phyloP scores from a whole-genome alignment of 106 monocot species.

The Gastrodia elata region DNA sequence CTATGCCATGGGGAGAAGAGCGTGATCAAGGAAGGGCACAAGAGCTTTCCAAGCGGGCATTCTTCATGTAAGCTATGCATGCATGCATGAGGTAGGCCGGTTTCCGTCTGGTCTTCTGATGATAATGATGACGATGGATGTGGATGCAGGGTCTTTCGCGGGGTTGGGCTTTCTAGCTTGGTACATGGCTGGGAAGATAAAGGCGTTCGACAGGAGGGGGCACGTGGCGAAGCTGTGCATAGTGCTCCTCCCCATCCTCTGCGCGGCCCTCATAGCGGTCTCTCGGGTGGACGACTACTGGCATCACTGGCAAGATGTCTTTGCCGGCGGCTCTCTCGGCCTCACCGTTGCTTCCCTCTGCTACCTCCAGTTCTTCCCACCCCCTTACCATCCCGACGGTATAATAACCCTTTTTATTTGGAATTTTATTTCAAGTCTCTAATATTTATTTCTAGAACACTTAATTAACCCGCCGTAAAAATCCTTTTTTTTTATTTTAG shows the following conservation, averaged over 20 bases:
- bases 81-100: no score
- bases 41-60: slow-evolving; percentile 51
- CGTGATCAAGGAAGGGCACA: slow-evolving; percentile 44
- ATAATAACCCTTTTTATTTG: slow-evolving; percentile 8
- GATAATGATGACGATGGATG: neutral
- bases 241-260: slow-evolving; percentile 50
- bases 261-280: slow-evolving; percentile 46
- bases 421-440: neutral
- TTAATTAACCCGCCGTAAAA: no score
- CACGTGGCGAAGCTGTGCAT: slow-evolving; percentile 64
- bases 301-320: slow-evolving; percentile 84
- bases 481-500: no score
- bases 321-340: slow-evolving; percentile 42
- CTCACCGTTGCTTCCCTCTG: slow-evolving; percentile 37
- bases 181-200: slow-evolving; percentile 60
- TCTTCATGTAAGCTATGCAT: slow-evolving; percentile 42
- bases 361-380: slow-evolving; percentile 61
- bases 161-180: slow-evolving; percentile 18
- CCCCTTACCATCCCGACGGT: slow-evolving; percentile 37
- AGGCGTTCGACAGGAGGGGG: slow-evolving; percentile 49
- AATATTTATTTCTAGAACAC: no score
- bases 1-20: slow-evolving; percentile 30
- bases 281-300: slow-evolving; percentile 78
- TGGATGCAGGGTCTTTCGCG: slow-evolving; percentile 17
- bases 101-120: no score